phyloP scores from a whole-genome alignment of 306 rosid species.

The Betula pendula region DNA sequence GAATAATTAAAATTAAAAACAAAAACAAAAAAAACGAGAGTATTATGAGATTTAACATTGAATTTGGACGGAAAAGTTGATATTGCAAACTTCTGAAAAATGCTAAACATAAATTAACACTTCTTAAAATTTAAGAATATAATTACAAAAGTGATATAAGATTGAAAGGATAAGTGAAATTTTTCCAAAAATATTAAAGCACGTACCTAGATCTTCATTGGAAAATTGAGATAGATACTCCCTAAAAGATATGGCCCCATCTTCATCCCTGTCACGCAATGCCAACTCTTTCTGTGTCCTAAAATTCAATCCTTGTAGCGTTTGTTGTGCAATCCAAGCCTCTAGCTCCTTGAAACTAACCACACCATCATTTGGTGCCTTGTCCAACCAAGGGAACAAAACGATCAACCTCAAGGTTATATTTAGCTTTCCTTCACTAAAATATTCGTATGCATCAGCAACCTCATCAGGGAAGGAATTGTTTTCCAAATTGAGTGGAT shows the following conservation, averaged over 20 bases:
- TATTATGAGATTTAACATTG: no score
- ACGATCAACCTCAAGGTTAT: constrained; percentile 56
- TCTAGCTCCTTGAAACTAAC: constrained; percentile 48
- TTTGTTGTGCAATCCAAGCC: constrained; percentile 50
- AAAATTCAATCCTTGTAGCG: constrained; percentile 47
- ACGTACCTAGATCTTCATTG: constrained; percentile 55
- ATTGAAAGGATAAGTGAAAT: no score
- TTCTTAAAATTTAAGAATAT: no score
- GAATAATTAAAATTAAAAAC: no score
- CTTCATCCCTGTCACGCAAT: constrained; percentile 49
- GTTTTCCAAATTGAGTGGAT: background rate
- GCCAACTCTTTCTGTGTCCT: constrained; percentile 43
- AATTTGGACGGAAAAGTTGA: no score
- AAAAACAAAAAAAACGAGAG: no score
- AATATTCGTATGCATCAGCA: constrained; percentile 32
- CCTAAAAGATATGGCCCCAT: constrained; percentile 49
- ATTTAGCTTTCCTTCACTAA: constrained; percentile 48
- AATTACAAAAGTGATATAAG: no score
- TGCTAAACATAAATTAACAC: no score
- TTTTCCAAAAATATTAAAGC: no score
- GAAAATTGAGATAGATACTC: constrained; percentile 73
- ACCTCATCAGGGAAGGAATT: constrained; percentile 14
- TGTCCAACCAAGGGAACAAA: constrained; percentile 70
- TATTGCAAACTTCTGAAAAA: no score
- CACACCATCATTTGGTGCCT: constrained; percentile 49